These are phyloP conservation scores for Cystobasidium sp. DNA, from an alignment of 1,284 basidiomycete species.

Conservation along the genomic window DNA sequence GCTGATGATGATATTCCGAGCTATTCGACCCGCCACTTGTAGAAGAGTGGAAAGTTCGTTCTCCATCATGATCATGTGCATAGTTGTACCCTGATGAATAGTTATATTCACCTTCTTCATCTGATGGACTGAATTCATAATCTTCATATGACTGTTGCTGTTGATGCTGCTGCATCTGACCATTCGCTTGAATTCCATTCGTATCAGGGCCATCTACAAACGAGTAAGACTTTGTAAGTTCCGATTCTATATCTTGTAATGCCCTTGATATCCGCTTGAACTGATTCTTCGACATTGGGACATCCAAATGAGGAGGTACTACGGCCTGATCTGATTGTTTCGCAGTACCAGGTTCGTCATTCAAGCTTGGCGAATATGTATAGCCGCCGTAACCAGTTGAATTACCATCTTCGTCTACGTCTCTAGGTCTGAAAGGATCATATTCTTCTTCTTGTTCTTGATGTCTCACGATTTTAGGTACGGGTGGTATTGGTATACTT, in stretches of 20 bases:
- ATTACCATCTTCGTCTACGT: constrained; percentile 10
- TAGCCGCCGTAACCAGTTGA: too few species aligned
- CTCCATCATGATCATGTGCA: constrained; percentile 2
- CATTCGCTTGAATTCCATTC: neutral
- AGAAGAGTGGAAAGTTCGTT: neutral
- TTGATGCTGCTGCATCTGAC: neutral
- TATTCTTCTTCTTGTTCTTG: constrained; percentile 42
- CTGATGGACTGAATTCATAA: constrained; percentile 22
- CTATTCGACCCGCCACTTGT: neutral
- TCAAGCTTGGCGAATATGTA: neutral
- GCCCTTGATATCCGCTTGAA: constrained; percentile 36
- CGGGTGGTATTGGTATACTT: constrained; percentile 11
- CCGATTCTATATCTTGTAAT: constrained; percentile 32
- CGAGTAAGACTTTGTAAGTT: constrained; percentile 16
- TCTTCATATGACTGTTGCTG: constrained; percentile 1
- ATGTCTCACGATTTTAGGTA: constrained; percentile 12
- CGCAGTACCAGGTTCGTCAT: neutral
- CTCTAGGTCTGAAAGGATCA: constrained; percentile 35
- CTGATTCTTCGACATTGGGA: constrained; percentile 31
- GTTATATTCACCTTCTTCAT: constrained; percentile 23
- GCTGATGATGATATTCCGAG: constrained; percentile 28
- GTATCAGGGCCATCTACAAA: neutral
- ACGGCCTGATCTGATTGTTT: neutral
- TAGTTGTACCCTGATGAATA: constrained; percentile 11
- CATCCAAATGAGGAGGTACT: constrained; percentile 11